Conservation (phyloP, 2,329 filamentous ascomycete species). For the Hypoxylon sp. region DNA sequence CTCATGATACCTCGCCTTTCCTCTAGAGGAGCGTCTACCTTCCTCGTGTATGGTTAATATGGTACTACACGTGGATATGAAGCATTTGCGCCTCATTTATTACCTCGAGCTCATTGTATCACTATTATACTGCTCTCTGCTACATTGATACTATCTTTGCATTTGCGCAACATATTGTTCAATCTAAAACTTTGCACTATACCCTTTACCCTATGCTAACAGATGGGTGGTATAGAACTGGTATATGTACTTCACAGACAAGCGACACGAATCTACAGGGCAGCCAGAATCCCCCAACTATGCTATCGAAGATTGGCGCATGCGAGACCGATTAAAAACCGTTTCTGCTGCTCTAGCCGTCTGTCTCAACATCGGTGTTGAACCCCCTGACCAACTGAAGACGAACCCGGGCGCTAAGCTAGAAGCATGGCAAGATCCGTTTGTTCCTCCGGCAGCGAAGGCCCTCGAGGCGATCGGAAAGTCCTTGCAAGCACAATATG, state of each 20-base stretch:
- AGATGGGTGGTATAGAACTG: slow-evolving; percentile 91
- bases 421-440: slow-evolving; percentile 97
- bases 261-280: slow-evolving; percentile 93
- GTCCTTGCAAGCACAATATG: slow-evolving; percentile 94
- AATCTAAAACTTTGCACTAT: too few species aligned
- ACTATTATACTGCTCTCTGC: slow-evolving; percentile 1
- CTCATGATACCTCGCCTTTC: neutral
- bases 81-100: too few species aligned
- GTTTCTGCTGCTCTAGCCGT: slow-evolving; percentile 94
- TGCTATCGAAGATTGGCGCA: slow-evolving; percentile 91
- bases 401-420: slow-evolving; percentile 92
- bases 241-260: slow-evolving; percentile 99
- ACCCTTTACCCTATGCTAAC: too few species aligned
- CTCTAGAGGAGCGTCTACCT: neutral
- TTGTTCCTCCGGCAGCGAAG: slow-evolving; percentile 79
- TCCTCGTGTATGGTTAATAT: neutral
- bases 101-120: neutral
- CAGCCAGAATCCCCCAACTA: slow-evolving; percentile 76
- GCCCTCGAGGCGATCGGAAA: slow-evolving; percentile 95
- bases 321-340: slow-evolving; percentile 95
- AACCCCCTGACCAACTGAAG: slow-evolving; percentile 96
- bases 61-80: neutral
- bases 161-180: too few species aligned
- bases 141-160: too few species aligned
- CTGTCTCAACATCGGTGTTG: slow-evolving; percentile 96